These are phyloP conservation scores for Zygotorulaspora mrakii DNA, from an alignment of 1,139 yeast species.

Conservation along the genomic window DNA sequence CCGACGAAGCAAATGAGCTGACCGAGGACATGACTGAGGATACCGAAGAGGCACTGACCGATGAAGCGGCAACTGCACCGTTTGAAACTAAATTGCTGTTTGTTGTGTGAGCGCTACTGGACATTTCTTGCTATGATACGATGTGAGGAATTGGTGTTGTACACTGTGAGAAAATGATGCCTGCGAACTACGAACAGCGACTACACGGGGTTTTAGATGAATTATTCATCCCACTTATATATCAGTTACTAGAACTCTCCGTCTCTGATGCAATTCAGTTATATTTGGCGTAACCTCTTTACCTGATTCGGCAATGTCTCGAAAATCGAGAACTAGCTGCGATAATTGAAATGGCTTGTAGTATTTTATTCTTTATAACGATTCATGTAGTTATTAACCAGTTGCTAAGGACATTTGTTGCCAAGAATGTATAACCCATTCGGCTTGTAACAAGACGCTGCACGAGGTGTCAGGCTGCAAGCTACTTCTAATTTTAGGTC, in stretches of 20 bases:
- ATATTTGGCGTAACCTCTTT: constrained; percentile 1
- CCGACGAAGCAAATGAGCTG: constrained; percentile 17
- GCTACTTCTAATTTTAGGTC: neutral
- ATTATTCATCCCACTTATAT: neutral
- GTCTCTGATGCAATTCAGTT: neutral
- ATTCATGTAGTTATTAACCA: neutral
- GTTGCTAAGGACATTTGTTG: neutral
- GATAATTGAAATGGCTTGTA: constrained; percentile 2
- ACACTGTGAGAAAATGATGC: too few relatives aligned
- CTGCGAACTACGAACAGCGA: too few relatives aligned
- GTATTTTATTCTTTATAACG: neutral
- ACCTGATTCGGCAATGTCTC: constrained; percentile 2
- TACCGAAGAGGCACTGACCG: constrained; percentile 19
- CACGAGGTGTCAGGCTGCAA: neutral
- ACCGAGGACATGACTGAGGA: constrained; percentile 15
- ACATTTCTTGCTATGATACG: neutral
- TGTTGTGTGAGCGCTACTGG: constrained; percentile 14
- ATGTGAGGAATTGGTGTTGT: too few relatives aligned
- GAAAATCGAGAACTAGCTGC: neutral
- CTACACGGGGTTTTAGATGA: neutral
- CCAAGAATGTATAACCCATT: neutral
- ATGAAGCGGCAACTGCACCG: constrained; percentile 29
- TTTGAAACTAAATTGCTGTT: constrained; percentile 26
- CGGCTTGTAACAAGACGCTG: neutral
- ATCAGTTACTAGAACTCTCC: neutral